phyloP scores from a whole-genome alignment of 306 rosid genomes.

The Calophaca sinica region DNA sequence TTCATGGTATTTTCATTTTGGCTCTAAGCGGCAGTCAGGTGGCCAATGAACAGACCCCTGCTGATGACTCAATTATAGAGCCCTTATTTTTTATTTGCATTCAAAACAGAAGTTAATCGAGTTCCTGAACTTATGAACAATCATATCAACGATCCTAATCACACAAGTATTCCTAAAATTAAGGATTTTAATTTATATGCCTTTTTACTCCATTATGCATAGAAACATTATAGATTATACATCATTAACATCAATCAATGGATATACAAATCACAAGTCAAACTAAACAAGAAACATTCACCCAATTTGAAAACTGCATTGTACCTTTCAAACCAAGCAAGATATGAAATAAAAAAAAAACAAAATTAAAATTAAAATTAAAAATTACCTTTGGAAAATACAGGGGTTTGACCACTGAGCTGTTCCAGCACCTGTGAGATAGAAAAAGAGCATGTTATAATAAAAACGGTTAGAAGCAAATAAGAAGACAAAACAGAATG shows the following conservation, averaged over 20 bases:
- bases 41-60: conserved; percentile 11
- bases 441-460: background rate
- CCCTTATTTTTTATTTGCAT: conserved; percentile 28
- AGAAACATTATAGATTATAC: background rate
- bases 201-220: background rate
- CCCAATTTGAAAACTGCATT: too few relatives aligned
- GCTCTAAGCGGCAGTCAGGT: conserved; percentile 43
- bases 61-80: conserved; percentile 53
- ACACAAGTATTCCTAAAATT: background rate
- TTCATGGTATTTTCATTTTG: conserved; percentile 48
- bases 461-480: background rate
- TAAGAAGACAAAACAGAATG: background rate
- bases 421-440: conserved; percentile 15
- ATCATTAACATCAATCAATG: background rate
- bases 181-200: background rate
- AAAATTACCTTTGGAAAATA: conserved; percentile 24
- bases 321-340: background rate
- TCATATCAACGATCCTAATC: background rate
- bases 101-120: background rate
- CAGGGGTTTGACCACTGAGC: conserved; percentile 26
- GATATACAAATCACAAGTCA: background rate
- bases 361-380: too few relatives aligned
- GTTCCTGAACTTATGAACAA: background rate
- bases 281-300: background rate
- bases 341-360: too few relatives aligned